phyloP scores from a whole-genome alignment of 352 stramenopile genomes.

The Phytophthora pluvialis region DNA sequence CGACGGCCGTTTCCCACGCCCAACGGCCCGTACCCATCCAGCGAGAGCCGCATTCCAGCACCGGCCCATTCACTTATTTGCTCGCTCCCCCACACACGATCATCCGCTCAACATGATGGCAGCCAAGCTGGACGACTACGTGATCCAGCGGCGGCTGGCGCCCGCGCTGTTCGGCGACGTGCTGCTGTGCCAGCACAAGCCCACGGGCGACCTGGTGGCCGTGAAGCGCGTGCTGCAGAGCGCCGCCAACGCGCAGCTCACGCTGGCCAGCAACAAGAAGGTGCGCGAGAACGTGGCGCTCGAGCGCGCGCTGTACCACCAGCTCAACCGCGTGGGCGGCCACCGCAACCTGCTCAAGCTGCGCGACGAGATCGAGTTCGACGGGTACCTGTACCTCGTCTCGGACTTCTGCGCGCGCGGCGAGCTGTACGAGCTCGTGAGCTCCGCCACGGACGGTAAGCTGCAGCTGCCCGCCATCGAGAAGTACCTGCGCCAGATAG shows the following conservation, averaged over 20 bases:
- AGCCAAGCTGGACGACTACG: slow-evolving; percentile 78
- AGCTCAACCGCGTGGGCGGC: slow-evolving; percentile 63
- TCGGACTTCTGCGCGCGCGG: slow-evolving; percentile 75
- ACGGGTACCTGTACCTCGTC: slow-evolving; percentile 83
- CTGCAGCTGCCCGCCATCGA: slow-evolving; percentile 43
- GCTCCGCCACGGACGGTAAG: slow-evolving; percentile 56
- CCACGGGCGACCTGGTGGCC: slow-evolving; percentile 65
- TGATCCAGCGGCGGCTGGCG: slow-evolving; percentile 78
- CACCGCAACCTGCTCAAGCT: slow-evolving; percentile 72
- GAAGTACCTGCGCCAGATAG: slow-evolving; percentile 78
- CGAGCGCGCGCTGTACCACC: slow-evolving; percentile 73
- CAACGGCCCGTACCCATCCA: slow-evolving; percentile 27
- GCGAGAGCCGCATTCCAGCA: neutral
- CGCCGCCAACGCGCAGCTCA: slow-evolving; percentile 59
- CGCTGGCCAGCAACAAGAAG: slow-evolving; percentile 72
- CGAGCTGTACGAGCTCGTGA: slow-evolving; percentile 85
- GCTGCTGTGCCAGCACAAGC: slow-evolving; percentile 74
- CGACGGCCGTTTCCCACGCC: slow-evolving; percentile 27
- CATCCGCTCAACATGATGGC: slow-evolving; percentile 29
- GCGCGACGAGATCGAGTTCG: slow-evolving; percentile 80
- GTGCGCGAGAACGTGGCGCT: slow-evolving; percentile 85
- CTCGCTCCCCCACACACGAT: slow-evolving; percentile 1
- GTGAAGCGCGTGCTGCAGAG: slow-evolving; percentile 84
- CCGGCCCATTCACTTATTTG: slow-evolving; percentile 32
- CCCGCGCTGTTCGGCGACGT: slow-evolving; percentile 84